These are phyloP conservation scores for Hanseniaspora valbyensis DNA, from an alignment of 805 yeast genomes.

Conservation along the genomic window DNA sequence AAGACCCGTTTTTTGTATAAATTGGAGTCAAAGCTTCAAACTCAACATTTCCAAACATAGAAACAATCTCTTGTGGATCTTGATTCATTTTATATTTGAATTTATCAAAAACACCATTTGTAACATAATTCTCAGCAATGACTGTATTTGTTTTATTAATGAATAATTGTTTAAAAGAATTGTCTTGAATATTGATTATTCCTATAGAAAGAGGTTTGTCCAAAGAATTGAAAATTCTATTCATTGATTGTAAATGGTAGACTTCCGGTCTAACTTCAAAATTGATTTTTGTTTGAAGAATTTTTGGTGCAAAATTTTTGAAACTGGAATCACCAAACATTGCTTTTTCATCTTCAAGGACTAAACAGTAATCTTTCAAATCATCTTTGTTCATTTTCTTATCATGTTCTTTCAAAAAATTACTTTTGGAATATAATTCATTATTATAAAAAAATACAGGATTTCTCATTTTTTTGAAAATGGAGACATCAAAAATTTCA, in stretches of 20 bases:
- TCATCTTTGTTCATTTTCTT: background rate
- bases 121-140: constrained; percentile 3
- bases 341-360: background rate
- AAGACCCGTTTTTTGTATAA: constrained; percentile 16
- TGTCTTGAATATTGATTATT: constrained; percentile 5
- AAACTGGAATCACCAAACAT: background rate
- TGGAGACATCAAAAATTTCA: constrained; percentile 21
- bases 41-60: background rate
- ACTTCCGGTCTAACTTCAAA: constrained; percentile 12
- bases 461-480: constrained; percentile 18
- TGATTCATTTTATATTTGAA: background rate
- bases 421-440: constrained; percentile 18
- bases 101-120: constrained; percentile 1
- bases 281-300: constrained; percentile 2
- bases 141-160: background rate
- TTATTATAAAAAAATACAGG: constrained; percentile 22
- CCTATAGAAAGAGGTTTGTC: constrained; percentile 6
- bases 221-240: constrained; percentile 7
- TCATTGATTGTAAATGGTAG: constrained; percentile 4
- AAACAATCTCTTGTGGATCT: background rate
- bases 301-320: constrained; percentile 3
- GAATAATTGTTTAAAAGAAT: background rate
- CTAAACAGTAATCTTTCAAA: background rate
- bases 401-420: constrained; percentile 5
- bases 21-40: constrained; percentile 10